Evolutionary conservation across 306 rosid species (phyloP), one percentile per base, ranked within the genome.

Genomic region (Vigna reflexopilosa): DNA sequence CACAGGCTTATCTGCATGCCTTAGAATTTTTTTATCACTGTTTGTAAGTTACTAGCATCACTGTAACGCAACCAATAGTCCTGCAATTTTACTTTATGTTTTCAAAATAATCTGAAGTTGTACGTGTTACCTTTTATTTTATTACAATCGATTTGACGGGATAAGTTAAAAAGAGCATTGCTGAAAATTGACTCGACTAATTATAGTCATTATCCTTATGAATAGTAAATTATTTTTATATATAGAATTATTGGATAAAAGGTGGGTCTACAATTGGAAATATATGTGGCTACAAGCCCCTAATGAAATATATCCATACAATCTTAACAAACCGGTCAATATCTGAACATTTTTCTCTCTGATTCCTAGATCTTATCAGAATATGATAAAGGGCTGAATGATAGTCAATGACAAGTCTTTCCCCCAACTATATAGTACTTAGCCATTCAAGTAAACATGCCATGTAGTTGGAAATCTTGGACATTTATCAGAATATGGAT

Each of bases 1-100:
- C 80, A 82, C 77, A 76, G 82, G 78, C 83, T 83, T 87, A 64
- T 77, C 74, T 82, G 78, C 65, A 59, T 83, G 79, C 81, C 74
- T 75, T 42, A 5, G 38, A 34, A 0, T 77, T 82, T 77, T 72
- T 71, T 70, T 2, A 15, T 51, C 64, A 36, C 2, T 26, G 61
- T 14, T 19, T 81, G 44, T 77, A 59, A 12, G 67, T 34, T 38
- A 51, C n/a, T 15, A 58, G 57, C 59, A 16, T 13, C 49, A 59
- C 19, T 44, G 62, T 3, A 30, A 5, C 17, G 32, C 52, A 42
- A 50, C 28, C 15, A 79, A 6, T 24, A 22, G 28, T 16, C 63
- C 3, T 24, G 24, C 34, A 9, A 9, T 42, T 42, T 10, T 42
- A 9, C 34, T 59, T 36, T 26, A 26, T 26, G 28, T 26, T 26